Evolutionary conservation across 2,329 filamentous ascomycete species (phyloP), one percentile per base, ranked within the genome.

Genomic region (Dothiorella sarmentorum): DNA sequence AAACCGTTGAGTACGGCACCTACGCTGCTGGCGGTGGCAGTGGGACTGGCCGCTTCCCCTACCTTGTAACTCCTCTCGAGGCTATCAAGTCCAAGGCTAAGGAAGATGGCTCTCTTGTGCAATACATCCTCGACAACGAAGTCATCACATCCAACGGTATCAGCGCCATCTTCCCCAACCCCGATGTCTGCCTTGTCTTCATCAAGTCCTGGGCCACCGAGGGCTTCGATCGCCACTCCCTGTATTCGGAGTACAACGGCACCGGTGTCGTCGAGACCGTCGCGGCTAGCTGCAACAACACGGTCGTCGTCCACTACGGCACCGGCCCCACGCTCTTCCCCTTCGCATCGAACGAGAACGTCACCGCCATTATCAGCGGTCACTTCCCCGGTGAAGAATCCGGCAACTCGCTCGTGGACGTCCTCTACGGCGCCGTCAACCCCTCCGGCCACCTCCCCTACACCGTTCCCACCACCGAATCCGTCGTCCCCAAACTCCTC

Each of bases 171-270:
- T 61, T 61, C 51, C 61, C 64, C 11, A 20, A 9, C 18, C 73
- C 76, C 7, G 74, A 78, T 7, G 80, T 83, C 11, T 77, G 63
- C 69, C 73, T 85, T 18, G 82, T 85, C 29, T 82, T 85, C 70
- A 73, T 85, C 59, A 86, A 85, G 80, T 81, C 68, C 10, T 80
- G 71, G 69, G 77, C 78, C 0, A 68, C 71, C 3, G 78, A 81
- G 65, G 76, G 72, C 47, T 67, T 61, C 17, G 78, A 80, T 62
- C 71, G 78, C 24, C 59, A 59, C 4, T 65, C 67, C 7, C 67
- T 80, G 7, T 64, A 68, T 20, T 66, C 72, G 13, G 75, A 78
- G 63, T 78, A 74, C 71, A 70, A 80, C 60, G 67, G 56, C 55
- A 58, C 53, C 3, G 60, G 44, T 7, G 42, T 61, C 26, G 49